These are phyloP conservation scores for Mycena polygramma DNA, from an alignment of 768 basidiomycete species.

Conservation along the genomic window DNA sequence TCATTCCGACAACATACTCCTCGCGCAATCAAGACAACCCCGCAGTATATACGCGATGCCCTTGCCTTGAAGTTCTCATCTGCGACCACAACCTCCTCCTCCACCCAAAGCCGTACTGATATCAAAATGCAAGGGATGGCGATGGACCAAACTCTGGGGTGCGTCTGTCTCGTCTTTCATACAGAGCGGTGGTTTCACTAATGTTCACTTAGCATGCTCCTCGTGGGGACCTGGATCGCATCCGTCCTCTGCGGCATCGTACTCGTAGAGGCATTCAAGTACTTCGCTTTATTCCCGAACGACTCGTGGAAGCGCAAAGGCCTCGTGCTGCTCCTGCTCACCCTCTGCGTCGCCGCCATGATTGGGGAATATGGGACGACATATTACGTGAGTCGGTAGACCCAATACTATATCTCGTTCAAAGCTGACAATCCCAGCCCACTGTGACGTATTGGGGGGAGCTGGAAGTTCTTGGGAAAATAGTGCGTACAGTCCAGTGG, in stretches of 20 bases:
- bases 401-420: too few relatives aligned
- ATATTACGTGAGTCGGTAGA: not conserved
- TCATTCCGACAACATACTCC: too few relatives aligned
- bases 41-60: too few relatives aligned
- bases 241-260: slow-evolving; percentile 6
- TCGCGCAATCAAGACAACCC: too few relatives aligned
- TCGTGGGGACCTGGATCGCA: slow-evolving; percentile 7
- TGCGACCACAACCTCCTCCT: too few relatives aligned
- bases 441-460: slow-evolving; percentile 10
- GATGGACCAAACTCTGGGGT: not conserved
- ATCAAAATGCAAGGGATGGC: not conserved
- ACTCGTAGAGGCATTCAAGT: not conserved
- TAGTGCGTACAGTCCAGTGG: not conserved
- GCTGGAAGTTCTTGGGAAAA: not conserved
- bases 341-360: not conserved
- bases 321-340: not conserved
- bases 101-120: too few relatives aligned
- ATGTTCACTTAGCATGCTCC: not conserved
- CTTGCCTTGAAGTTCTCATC: too few relatives aligned
- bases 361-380: slow-evolving; percentile 15
- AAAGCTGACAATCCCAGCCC: too few relatives aligned
- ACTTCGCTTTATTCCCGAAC: slow-evolving; percentile 5
- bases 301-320: slow-evolving; percentile 13
- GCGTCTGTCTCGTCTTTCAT: not conserved
- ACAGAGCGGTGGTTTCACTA: not conserved